These are phyloP conservation scores for Fusarium sp. DNA, from an alignment of 2,329 filamentous ascomycete species.

Conservation along the genomic window DNA sequence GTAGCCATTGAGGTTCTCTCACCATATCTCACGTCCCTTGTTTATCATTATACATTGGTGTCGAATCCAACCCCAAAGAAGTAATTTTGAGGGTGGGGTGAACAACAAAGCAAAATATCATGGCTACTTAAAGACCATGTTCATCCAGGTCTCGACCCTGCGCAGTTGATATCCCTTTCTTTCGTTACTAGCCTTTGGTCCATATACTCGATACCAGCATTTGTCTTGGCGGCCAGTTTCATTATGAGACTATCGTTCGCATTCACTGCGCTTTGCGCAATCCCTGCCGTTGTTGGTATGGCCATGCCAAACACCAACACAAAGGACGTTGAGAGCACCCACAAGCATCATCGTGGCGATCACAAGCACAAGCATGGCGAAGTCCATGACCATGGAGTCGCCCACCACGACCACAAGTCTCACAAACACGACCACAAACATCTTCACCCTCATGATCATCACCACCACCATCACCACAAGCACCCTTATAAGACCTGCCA, in stretches of 20 bases:
- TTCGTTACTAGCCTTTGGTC: slow-evolving; percentile 3
- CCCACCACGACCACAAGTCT: slow-evolving; percentile 21
- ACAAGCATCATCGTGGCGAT: not conserved
- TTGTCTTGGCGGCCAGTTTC: not conserved
- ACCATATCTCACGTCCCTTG: not conserved
- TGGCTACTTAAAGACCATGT: slow-evolving; percentile 21
- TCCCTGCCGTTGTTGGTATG: slow-evolving; percentile 25
- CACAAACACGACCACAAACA: slow-evolving; percentile 29
- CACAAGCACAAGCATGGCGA: slow-evolving; percentile 15
- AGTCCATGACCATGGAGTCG: slow-evolving; percentile 21
- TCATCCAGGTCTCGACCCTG: not conserved
- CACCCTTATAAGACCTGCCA: slow-evolving; percentile 31
- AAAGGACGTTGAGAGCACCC: not conserved
- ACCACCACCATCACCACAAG: slow-evolving; percentile 29
- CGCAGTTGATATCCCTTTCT: not conserved
- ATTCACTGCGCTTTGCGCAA: slow-evolving; percentile 37
- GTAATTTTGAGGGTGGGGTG: no score
- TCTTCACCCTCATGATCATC: slow-evolving; percentile 28
- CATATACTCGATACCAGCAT: not conserved
- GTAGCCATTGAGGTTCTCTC: not conserved
- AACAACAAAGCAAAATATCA: not conserved
- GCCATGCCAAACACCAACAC: not conserved
- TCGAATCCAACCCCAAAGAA: no score
- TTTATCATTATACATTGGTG: no score
- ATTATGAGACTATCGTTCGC: slow-evolving; percentile 43